These are phyloP conservation scores for Aspergillus latus DNA, from an alignment of 2,329 filamentous ascomycete genomes.

Conservation along the genomic window DNA sequence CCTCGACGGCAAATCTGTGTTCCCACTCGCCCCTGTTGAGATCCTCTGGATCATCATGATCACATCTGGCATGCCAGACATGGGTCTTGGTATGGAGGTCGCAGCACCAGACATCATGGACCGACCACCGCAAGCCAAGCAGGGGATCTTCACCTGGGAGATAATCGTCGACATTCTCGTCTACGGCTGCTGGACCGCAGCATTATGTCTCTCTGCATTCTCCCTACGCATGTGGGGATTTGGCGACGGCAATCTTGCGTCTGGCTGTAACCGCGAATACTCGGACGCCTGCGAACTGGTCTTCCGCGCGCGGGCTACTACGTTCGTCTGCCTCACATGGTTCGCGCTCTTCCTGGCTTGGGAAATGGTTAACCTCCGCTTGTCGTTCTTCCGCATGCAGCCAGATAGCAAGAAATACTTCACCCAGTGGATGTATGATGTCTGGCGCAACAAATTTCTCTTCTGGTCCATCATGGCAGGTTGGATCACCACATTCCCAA, in stretches of 20 bases:
- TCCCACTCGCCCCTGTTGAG: slow-evolving; percentile 79
- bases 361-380: slow-evolving; percentile 73
- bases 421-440: slow-evolving; percentile 65
- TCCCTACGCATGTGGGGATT: slow-evolving; percentile 64
- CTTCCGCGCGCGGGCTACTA: slow-evolving; percentile 70
- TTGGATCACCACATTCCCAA: slow-evolving; percentile 58
- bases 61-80: slow-evolving; percentile 82
- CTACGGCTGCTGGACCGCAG: slow-evolving; percentile 76
- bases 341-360: slow-evolving; percentile 74
- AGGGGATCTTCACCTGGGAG: slow-evolving; percentile 74
- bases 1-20: slow-evolving; percentile 68
- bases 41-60: slow-evolving; percentile 96
- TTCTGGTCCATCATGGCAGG: slow-evolving; percentile 64
- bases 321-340: slow-evolving; percentile 74
- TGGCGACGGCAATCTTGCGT: slow-evolving; percentile 59
- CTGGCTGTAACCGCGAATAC: slow-evolving; percentile 61
- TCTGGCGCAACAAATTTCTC: slow-evolving; percentile 72
- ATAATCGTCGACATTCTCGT: slow-evolving; percentile 76
- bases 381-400: slow-evolving; percentile 74
- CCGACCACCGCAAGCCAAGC: slow-evolving; percentile 70
- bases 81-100: slow-evolving; percentile 78
- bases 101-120: slow-evolving; percentile 75
- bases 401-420: slow-evolving; percentile 60
- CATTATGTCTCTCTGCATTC: slow-evolving; percentile 64
- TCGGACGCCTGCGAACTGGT: slow-evolving; percentile 59